Evolutionary conservation across 495 filamentous ascomycete species (phyloP).

Genomic region (Staphylotrichum tortipilum): DNA sequence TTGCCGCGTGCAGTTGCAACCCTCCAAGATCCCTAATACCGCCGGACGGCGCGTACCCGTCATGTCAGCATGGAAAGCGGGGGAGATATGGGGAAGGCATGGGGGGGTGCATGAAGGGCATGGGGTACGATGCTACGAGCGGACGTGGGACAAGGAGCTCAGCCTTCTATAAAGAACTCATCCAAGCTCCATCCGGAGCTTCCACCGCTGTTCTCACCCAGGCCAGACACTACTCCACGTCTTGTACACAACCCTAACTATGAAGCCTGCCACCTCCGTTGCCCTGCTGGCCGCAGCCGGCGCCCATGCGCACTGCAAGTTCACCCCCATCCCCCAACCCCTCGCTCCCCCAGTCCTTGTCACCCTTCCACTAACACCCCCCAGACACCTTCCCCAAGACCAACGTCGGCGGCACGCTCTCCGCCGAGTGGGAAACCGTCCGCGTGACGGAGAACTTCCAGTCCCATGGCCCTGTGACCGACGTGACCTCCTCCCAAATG

Average conservation of each 20-base stretch:
- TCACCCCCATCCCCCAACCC: no score
- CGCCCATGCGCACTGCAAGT: conserved; percentile 34
- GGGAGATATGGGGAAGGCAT: no score
- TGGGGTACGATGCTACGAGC: no score
- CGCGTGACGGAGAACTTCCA: conserved; percentile 39
- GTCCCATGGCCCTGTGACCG: conserved; percentile 28
- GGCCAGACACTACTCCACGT: neutral
- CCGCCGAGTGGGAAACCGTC: conserved; percentile 36
- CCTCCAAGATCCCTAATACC: neutral
- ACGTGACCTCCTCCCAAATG: conserved; percentile 35
- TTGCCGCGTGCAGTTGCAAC: neutral
- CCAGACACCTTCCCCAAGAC: conserved; percentile 23
- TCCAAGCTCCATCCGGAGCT: no score
- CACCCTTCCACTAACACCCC: neutral
- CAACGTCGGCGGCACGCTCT: conserved; percentile 23
- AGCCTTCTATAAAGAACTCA: no score
- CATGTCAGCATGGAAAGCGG: no score
- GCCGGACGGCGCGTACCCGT: no score
- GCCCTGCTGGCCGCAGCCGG: conserved; percentile 25
- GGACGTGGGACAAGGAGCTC: no score
- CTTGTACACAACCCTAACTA: conserved; percentile 8
- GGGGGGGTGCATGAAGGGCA: no score
- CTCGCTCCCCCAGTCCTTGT: neutral
- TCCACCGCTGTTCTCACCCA: no score
- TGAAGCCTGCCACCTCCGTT: conserved; percentile 29